Percentiles rank a stretch among this genome's conserved stretches.
phyloP scores from a whole-genome alignment of 768 basidiomycete species.

The Tylopilus intermedius region DNA sequence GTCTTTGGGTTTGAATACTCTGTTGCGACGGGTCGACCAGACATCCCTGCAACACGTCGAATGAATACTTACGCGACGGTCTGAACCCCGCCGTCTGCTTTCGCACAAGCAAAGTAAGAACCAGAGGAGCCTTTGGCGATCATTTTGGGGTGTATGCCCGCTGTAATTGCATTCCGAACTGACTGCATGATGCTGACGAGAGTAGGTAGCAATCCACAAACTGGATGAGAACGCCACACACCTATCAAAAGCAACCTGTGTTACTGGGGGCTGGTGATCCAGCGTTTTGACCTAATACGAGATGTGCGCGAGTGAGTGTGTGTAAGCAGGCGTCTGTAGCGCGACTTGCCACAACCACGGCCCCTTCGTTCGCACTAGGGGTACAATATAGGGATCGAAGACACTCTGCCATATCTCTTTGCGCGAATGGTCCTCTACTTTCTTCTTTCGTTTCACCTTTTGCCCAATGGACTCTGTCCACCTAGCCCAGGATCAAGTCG shows the following conservation, averaged over 20 bases:
- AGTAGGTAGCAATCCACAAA: conserved; percentile 9
- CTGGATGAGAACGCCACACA: conserved; percentile 33
- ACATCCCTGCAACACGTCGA: background rate
- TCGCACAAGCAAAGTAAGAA: conserved; percentile 86
- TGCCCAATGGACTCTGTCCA: conserved; percentile 87
- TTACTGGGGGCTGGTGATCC: conserved; percentile 76
- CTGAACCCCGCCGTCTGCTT: conserved; percentile 68
- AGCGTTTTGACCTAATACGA: conserved; percentile 62
- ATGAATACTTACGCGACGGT: conserved; percentile 65
- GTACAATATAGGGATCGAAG: conserved; percentile 59
- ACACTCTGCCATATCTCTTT: conserved; percentile 78
- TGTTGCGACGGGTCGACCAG: conserved; percentile 26
- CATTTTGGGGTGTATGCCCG: conserved; percentile 86
- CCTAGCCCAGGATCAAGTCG: conserved; percentile 31
- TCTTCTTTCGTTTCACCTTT: conserved; percentile 79
- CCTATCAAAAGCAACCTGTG: conserved; percentile 66
- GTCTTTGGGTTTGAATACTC: conserved; percentile 90
- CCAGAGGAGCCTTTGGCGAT: conserved; percentile 87
- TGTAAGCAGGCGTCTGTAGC: background rate
- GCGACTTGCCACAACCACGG: conserved; percentile 14
- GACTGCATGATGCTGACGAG: conserved; percentile 51
- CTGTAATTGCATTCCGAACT: conserved; percentile 63
- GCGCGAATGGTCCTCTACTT: conserved; percentile 55
- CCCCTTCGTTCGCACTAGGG: conserved; percentile 30
- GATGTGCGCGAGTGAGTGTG: conserved; percentile 3